Conservation (phyloP, 2,329 filamentous ascomycete genomes). For the Microcyclospora pomicola region DNA sequence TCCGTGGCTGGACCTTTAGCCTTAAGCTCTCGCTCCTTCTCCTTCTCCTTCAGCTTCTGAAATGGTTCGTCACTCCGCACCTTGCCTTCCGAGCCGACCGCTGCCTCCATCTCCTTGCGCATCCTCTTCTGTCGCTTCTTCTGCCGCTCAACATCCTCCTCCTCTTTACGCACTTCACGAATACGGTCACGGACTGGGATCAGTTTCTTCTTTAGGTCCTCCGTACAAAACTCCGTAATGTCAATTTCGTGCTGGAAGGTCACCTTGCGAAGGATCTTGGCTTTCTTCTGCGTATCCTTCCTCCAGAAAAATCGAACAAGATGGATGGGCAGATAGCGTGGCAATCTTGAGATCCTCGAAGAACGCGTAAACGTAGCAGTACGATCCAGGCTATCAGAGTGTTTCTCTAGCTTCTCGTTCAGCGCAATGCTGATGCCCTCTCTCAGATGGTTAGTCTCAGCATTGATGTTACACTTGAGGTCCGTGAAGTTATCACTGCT, state of each 20-base stretch:
- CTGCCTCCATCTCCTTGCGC: constrained; percentile 41
- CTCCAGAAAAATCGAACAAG: constrained; percentile 99
- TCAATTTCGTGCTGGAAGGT: constrained; percentile 91
- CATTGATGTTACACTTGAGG: constrained; percentile 89
- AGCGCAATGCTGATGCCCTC: constrained; percentile 76
- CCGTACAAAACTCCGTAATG: constrained; percentile 86
- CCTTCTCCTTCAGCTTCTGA: constrained; percentile 76
- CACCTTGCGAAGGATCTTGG: constrained; percentile 98
- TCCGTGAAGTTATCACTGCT: constrained; percentile 71
- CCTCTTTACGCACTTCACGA: constrained; percentile 85
- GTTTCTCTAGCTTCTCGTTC: constrained; percentile 83
- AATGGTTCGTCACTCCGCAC: constrained; percentile 48
- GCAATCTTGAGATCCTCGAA: constrained; percentile 76
- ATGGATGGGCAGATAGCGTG: constrained; percentile 91
- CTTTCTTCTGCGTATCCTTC: constrained; percentile 88
- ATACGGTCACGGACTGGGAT: constrained; percentile 94
- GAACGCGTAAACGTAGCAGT: constrained; percentile 80
- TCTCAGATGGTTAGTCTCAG: constrained; percentile 72
- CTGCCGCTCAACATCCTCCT: constrained; percentile 80
- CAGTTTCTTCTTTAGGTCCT: constrained; percentile 68
- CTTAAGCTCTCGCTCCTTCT: constrained; percentile 32
- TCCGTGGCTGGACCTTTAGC: constrained; percentile 21
- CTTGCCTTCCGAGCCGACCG: constrained; percentile 20
- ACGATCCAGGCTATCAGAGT: constrained; percentile 60
- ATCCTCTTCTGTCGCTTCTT: constrained; percentile 79